Conservation (phyloP, 2,329 filamentous ascomycete genomes). For the Aspergillus jensenii region DNA sequence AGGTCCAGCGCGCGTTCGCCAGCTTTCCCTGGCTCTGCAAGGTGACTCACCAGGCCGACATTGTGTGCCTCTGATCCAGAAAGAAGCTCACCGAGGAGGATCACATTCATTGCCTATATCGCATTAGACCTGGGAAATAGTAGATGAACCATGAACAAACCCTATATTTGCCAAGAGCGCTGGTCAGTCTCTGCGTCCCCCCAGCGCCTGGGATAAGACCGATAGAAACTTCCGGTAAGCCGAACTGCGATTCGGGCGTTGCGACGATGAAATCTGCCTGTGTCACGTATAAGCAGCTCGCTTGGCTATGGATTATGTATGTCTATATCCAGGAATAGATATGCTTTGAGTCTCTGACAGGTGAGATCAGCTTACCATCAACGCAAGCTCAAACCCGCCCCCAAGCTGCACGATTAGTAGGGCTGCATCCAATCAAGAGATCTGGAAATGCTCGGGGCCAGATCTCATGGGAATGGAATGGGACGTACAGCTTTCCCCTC, state of each 20-base stretch:
- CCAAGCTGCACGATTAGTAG: conserved; percentile 4
- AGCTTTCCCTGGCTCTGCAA: conserved; percentile 2
- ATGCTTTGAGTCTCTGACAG: neutral
- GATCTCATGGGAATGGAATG: too few relatives aligned
- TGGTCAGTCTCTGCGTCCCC: conserved; percentile 10
- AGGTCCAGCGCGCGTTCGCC: conserved; percentile 1
- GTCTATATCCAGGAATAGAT: too few relatives aligned
- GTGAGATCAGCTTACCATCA: conserved; percentile 2
- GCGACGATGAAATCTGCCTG: conserved; percentile 13
- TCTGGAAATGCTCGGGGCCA: too few relatives aligned
- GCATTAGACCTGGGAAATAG: neutral
- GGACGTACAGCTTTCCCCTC: conserved; percentile 10
- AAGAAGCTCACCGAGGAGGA: conserved; percentile 8
- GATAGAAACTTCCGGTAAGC: conserved; percentile 9
- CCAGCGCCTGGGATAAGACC: conserved; percentile 13
- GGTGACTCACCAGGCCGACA: conserved; percentile 1
- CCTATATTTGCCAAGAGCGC: conserved; percentile 10
- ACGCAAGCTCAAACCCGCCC: conserved; percentile 12
- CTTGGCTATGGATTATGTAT: too few relatives aligned
- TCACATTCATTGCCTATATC: conserved; percentile 11
- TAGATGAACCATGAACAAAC: neutral
- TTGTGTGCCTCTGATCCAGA: conserved; percentile 3
- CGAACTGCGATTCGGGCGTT: neutral
- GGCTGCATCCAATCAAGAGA: too few relatives aligned
- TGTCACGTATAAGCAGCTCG: too few relatives aligned